Evolutionary conservation across 805 yeast species (phyloP), one percentile per base, ranked within the genome.

Genomic region (Danielia oregonensis): DNA sequence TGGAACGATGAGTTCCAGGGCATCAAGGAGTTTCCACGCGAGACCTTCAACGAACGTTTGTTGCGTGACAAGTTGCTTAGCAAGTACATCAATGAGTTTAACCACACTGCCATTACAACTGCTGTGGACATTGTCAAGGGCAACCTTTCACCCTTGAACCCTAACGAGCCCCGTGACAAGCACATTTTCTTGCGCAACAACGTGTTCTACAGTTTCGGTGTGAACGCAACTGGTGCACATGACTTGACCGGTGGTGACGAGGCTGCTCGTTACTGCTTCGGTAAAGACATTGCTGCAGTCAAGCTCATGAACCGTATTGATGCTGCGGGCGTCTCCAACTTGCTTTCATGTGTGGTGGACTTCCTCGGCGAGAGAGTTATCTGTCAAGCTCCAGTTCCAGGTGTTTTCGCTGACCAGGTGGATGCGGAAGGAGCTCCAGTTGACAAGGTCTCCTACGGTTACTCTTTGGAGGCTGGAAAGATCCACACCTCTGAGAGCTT

Each of bases 361-460:
- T 91, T 77, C 63, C 79, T 85, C 53, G 98, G 97, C 42, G 82
- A 78, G 51, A 76, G 97, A 58, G 69, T 91, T 24, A 73, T 91
- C 24, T 86, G 95, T 57, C 97, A 91, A 65, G 86, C 96, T 10
- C 96, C 96, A 9, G 95, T 91, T 28, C 98, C 98, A 11, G 97
- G 97, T 40, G 77, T 84, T 37, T 81, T 84, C 58, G 67, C 75
- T 35, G 53, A 50, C 21, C 55, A 70, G 17, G 24, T 30, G 12
- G 50, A 45, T 25, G 42, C 30, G 2, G 35, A 41, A 10, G 49
- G 50, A 5, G 34, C 45, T 15, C 33, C 46, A 3, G 23, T 42
- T 15, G 50, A 43, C 32, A 76, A 74, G 51, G 84, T 87, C 32
- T 71, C 69, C 7, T 86, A 89, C 53, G 97, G 97, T 35, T 72